Evolutionary conservation across 805 yeast species (phyloP).

Genomic region (Helenozyma baotianmanensis): DNA sequence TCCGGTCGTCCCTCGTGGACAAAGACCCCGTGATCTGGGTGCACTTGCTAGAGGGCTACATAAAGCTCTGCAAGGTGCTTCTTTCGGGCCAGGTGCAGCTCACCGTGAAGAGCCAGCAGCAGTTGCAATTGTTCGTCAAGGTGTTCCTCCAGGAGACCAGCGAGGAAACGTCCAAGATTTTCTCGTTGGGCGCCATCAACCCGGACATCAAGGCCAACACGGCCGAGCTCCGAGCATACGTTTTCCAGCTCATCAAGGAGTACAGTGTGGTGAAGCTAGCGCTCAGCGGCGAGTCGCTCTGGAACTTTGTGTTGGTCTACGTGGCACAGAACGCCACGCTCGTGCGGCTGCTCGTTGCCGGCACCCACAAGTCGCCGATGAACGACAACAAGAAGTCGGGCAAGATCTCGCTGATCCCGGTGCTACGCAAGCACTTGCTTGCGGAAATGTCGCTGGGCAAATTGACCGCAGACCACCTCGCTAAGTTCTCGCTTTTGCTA

Average conservation of each 20-base stretch:
- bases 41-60: conserved; percentile 62
- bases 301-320: conserved; percentile 62
- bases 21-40: conserved; percentile 84
- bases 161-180: conserved; percentile 54
- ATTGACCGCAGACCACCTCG: conserved; percentile 43
- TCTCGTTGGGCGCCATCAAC: conserved; percentile 69
- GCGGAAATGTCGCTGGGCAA: conserved; percentile 43
- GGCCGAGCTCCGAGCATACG: conserved; percentile 40
- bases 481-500: conserved; percentile 41
- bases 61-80: conserved; percentile 47
- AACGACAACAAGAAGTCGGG: conserved; percentile 49
- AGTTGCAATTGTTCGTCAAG: conserved; percentile 51
- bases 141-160: conserved; percentile 58
- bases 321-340: conserved; percentile 36
- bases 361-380: conserved; percentile 44
- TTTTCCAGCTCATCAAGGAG: conserved; percentile 47
- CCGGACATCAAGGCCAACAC: conserved; percentile 60
- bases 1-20: conserved; percentile 72
- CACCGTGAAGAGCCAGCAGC: conserved; percentile 53
- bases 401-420: conserved; percentile 39
- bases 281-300: conserved; percentile 54
- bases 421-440: conserved; percentile 51
- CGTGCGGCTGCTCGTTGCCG: conserved; percentile 53
- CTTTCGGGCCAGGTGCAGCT: conserved; percentile 37
- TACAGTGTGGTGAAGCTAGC: conserved; percentile 55